Evolutionary conservation across 371 early-diverging fungal genomes (phyloP), one percentile per base, ranked within the genome.

Genomic region (Mucor lusitanicus): DNA sequence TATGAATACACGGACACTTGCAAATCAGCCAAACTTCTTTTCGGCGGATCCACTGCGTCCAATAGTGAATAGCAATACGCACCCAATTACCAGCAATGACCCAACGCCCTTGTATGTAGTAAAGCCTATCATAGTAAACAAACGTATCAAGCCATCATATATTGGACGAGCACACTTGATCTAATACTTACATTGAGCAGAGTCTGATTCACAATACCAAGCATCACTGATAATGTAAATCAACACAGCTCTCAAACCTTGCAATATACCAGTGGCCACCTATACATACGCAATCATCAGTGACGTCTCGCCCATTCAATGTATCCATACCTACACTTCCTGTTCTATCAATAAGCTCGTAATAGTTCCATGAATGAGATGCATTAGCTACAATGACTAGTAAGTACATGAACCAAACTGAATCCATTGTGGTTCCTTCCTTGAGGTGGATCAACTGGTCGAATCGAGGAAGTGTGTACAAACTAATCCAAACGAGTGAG

Each of bases 221-320:
- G 77, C 64, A 69, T 90, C 88, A 67, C 88, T 88, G 48, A 92
- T 71, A 11, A 76, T 85, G 78, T 92, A 91, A 3, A 93, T 90
- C 40, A 89, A 61, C 27, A 92, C 88, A 1, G 93, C 91, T 32
- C 92, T 78, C 17, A 93, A 63, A 0, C 90, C 90, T 77, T 91
- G 90, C 58, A 93, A 67, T 62, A 92, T 85, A 19, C 92, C 89
- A 15, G 85, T 85, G 0, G 89, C 87, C 6, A 92, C 90, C 1
- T 92, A n/a, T n/a, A n/a, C n/a, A n/a, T n/a, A 90, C 17, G 91
- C 76, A 19, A 90, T 61, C 0, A 88, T 89, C 75, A 90, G 88
- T 57, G 90, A 64, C 48, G 89, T 21, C 15, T 15, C 56, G 8
- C 2, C 6, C 8, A 6, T 15, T 3, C 30, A 17, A 9, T 25